A percentile compares a stretch with the other conserved stretches of the same genome.
Conservation (phyloP, 768 basidiomycete genomes). For the Saitozyma sp. region DNA sequence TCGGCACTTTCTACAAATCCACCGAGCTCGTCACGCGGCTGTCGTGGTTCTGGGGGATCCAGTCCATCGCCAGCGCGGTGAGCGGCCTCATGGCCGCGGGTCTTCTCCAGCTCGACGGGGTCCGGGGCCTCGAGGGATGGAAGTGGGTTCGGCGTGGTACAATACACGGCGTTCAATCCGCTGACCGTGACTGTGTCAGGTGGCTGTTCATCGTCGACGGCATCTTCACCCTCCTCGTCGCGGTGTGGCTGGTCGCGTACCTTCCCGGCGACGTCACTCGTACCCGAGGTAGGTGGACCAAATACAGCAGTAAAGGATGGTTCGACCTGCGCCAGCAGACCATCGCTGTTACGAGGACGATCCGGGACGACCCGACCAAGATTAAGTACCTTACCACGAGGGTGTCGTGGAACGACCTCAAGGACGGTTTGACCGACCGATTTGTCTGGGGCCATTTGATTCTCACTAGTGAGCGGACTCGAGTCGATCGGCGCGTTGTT, state of each 20-base stretch:
- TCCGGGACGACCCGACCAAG: not conserved
- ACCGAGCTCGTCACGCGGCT: not conserved
- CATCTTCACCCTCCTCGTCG: not conserved
- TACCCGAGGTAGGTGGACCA: not conserved
- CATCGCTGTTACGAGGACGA: not conserved
- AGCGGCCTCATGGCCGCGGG: not conserved
- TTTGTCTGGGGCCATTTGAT: not conserved
- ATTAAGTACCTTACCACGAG: not conserved
- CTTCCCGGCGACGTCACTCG: not conserved
- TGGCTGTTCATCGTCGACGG: no score
- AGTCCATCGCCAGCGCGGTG: not conserved
- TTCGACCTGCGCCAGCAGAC: not conserved
- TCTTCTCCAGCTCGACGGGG: no score
- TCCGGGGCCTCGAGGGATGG: no score
- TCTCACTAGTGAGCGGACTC: not conserved
- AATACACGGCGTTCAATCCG: no score
- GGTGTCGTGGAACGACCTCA: not conserved
- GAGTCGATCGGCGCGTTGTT: no score
- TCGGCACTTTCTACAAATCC: not conserved
- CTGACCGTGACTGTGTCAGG: no score
- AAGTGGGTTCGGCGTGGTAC: no score
- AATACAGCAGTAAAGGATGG: not conserved
- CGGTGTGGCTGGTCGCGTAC: not conserved
- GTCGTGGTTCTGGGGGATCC: slow-evolving; percentile 1
- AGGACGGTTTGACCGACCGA: not conserved